Conservation (phyloP, 768 basidiomycete species). For the Lactifluus hygrophoroides region DNA sequence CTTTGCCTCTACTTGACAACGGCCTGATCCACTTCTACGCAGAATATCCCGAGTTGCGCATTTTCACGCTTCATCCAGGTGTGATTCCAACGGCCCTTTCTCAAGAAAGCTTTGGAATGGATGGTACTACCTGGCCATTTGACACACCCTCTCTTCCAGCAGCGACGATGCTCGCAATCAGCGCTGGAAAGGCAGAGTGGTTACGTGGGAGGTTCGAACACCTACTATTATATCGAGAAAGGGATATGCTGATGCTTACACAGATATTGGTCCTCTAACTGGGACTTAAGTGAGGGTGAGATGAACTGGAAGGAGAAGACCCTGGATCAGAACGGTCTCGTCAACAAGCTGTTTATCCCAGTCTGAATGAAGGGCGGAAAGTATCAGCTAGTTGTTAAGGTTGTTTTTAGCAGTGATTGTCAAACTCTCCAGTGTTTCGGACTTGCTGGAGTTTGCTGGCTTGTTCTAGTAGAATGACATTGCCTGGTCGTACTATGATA, state of each 20-base stretch:
- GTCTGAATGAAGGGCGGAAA: too few relatives aligned
- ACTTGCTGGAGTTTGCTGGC: too few relatives aligned
- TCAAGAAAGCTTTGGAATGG: background rate
- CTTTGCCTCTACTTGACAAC: background rate
- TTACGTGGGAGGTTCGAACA: slow-evolving; percentile 6
- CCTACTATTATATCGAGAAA: background rate
- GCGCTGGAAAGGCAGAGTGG: slow-evolving; percentile 10
- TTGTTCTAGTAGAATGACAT: too few relatives aligned
- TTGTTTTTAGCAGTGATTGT: too few relatives aligned
- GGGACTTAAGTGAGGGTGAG: background rate
- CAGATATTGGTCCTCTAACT: slow-evolving; percentile 31
- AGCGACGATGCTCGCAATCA: background rate
- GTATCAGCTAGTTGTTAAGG: too few relatives aligned
- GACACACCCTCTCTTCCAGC: background rate
- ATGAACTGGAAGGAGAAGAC: background rate
- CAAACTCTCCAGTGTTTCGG: too few relatives aligned
- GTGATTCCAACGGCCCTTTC: background rate
- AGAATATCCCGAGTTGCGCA: slow-evolving; percentile 5
- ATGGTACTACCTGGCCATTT: background rate
- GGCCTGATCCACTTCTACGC: background rate
- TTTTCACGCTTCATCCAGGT: slow-evolving; percentile 8
- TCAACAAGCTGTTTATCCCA: background rate
- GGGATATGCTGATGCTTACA: slow-evolving; percentile 32
- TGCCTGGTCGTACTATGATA: too few relatives aligned
- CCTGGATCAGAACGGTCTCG: background rate